Base-by-base conservation (phyloP, 1,284 basidiomycete genomes). In the Stygiomarasmius scandens region DNA sequence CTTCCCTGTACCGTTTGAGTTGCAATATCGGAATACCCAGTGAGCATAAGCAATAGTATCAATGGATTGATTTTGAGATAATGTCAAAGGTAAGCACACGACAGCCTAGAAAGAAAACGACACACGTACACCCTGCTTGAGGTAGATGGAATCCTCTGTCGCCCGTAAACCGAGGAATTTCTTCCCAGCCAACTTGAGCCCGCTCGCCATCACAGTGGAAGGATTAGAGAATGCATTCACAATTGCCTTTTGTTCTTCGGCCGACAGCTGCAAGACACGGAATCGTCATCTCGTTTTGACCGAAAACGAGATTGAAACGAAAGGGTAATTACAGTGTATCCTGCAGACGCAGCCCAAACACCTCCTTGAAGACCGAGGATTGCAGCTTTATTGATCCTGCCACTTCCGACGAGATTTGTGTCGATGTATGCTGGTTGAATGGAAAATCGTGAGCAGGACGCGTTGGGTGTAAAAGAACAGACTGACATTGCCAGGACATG, bases 331-430 rank as follows among this genome's bases (percentile, higher is more conserved):
- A 96, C 94, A 29, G 71, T 81, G 75, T 90, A 95, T n/a, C 87
- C 90, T 9, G 82, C 12, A 14, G 86, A 86, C 5, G 82, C 67
- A 20, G 94, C 95, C 96, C 96, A 98, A 24, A 96, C 81, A 60
- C 96, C 95, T 51, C 95, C 94, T 66, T 86, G 77, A 63, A 82
- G 83, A 43, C 95, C 95, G 54, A 98, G 63, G 74, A 98, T 97
- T 45, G 94, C 94, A 43, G 93, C 95, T 67, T 84, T 81, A 43
- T 77, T 58, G 70, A 97, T 79, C 75, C 87, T 92, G 66, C 87
- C 88, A 58, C 80, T 90, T 27, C 86, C 91, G 63, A 96, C 72
- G 61, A 98, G 86, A 72, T 95, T 89, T 68, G 77, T 76, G 75
- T 98, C 93, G 72, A 97, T 92, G 79, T 96, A 96, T 58, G 77